Base-by-base conservation (phyloP, 352 stramenopile genomes). In the Thalassiosira oceanica region DNA sequence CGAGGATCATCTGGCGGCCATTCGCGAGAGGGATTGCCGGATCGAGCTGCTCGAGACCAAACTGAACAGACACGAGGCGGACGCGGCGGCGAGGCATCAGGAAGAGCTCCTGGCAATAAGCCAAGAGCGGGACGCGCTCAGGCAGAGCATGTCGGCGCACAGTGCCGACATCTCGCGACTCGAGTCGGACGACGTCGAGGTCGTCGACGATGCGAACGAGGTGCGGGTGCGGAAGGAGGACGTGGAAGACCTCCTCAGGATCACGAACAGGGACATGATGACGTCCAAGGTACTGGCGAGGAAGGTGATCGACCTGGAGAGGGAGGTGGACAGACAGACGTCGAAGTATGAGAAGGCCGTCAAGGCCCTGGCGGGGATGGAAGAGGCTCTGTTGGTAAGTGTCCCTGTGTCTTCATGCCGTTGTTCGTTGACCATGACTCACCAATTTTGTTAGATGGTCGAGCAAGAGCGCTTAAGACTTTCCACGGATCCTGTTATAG, bases 301-400 rank as follows among this genome's bases (percentile, higher is more conserved):
- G 23, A 29, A 37, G 41, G 42, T 61, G 10, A 3, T 42, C 23
- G 44, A 62, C 21, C 44, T 73, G 10, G 52, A 73, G 28, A 39
- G 16, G 7, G 42, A 64, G 26, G 36, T 73, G n/a, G 23, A 60
- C 15, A 41, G 53, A 10, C 35, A 61, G 26, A 31, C 27, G 64
- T 52, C 5, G 23, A 57, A 73, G 27, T 73, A 73, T 43, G 43
- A 58, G 50, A 46, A 51, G 27, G 61, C 51, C n/a, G 58, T 16
- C 26, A 56, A 54, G 27, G 50, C 61, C 7, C 52, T 73, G 7
- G 31, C 42, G n/a, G 43, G 33, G 11, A 64, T 73, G 51, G 61
- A 73, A 50, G 21, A 64, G 31, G 52, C 61, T 37, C 21, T 73
- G 44, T 6, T 73, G 51, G 61, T 64, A 52, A 73, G 61, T 3